Base-by-base conservation (phyloP, 108 stramenopile species). In the Nitzschia sp. region DNA sequence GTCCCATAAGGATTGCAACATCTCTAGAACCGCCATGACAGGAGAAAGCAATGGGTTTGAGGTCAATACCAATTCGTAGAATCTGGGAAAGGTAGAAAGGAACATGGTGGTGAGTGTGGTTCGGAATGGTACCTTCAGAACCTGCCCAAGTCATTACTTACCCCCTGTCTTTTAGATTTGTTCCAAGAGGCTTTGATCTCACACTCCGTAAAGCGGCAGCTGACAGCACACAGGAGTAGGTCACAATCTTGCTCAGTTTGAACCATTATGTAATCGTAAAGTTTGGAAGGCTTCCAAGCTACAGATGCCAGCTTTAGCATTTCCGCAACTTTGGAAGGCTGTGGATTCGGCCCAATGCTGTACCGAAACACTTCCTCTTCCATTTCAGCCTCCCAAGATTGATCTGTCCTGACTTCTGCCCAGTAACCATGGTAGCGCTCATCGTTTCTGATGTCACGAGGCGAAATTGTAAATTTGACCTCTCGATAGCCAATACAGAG, bases 1-100 rank as follows among this genome's bases (percentile, higher is more conserved):
- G 33, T 1, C 68, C 68, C 3, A 68, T 23, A 68, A 68, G 6
- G 23, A 46, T 46, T 46, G 9, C 45, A 17, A 17, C 13, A 17
- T 46, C 17, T 13, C 13, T 13, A 46, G 45, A 17, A 46, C 13
- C 45, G 45, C 13, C 17, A 46, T 13, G 17, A 46, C 17, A 46
- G 9, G 17, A 17, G 45, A 46, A 46, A 13, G 45, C 45, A 46
- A n/a, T n/a, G n/a, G n/a, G n/a, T n/a, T n/a, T n/a, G 38, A 42
- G 13, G 38, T 42, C 6, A 13, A 9, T 9, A 13, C 13, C 38
- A 13, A 42, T 42, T 42, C 13, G 6, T 13, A 42, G 38, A 42
- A 13, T 13, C 38, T 42, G 13, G 6, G 13, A 42, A 9, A 13
- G 38, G 13, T n/a, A n/a, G n/a, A n/a, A n/a, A n/a, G n/a, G n/a